Evolutionary conservation across 2,329 filamentous ascomycete genomes (phyloP).

Genomic region (Trichophyton benhamiae): DNA sequence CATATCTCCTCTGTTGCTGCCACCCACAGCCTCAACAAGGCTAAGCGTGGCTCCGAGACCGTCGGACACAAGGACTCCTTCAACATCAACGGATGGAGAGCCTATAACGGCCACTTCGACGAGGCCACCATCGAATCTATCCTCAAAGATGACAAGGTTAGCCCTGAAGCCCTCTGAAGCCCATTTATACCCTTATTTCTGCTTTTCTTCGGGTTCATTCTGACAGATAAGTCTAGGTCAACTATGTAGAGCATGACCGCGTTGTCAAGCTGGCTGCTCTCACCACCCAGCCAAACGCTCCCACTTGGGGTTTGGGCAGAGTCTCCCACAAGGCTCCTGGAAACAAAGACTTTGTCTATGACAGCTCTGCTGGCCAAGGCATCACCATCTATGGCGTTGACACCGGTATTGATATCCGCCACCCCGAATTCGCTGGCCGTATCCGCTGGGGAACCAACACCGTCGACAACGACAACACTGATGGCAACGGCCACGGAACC

Average conservation of each 20-base stretch:
- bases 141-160: slow-evolving; percentile 9
- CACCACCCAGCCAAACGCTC: slow-evolving; percentile 16
- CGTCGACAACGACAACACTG: slow-evolving; percentile 13
- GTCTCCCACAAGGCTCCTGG: slow-evolving; percentile 20
- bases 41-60: slow-evolving; percentile 3
- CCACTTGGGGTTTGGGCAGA: slow-evolving; percentile 27
- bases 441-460: slow-evolving; percentile 26
- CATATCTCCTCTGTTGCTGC: slow-evolving; percentile 10
- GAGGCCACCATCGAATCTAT: slow-evolving; percentile 10
- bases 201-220: background rate
- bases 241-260: slow-evolving; percentile 13
- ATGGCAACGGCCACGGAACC: slow-evolving; percentile 29
- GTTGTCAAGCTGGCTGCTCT: slow-evolving; percentile 5
- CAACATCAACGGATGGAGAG: slow-evolving; percentile 9
- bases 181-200: background rate
- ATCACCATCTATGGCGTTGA: slow-evolving; percentile 30
- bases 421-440: slow-evolving; percentile 28
- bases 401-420: slow-evolving; percentile 26
- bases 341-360: slow-evolving; percentile 25
- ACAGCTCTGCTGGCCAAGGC: slow-evolving; percentile 24
- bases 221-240: slow-evolving; percentile 9
- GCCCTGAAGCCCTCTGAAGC: background rate
- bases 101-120: slow-evolving; percentile 11
- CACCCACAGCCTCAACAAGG: slow-evolving; percentile 4
- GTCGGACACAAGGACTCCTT: slow-evolving; percentile 8